Base-by-base conservation (phyloP, 116 monocot species). In the Thalassia testudinum region DNA sequence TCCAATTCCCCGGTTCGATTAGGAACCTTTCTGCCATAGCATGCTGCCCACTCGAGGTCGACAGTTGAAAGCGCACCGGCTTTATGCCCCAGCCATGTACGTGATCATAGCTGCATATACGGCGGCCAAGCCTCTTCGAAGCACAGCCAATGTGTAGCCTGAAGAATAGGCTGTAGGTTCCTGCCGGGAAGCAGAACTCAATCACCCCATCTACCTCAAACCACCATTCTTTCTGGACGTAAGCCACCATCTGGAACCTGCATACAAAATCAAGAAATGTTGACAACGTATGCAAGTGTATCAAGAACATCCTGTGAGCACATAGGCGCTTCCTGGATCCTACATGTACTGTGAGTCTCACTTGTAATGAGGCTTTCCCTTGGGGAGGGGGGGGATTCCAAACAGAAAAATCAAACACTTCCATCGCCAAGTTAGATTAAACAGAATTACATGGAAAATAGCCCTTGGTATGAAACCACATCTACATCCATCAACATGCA, bases 191-290 rank as follows among this genome's bases (percentile, higher is more conserved):
- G 52, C 62, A 54, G 22, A 64, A 64, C 21, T 64, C 54, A 16
- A 64, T 64, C 44, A 28, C 43, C 16, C 54, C 63, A 13, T 53
- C 44, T 20, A 79, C 85, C 52, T 85, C 85, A 19, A 85, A 64
- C 85, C 85, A 85, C 85, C 85, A 85, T 21, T 70, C 76, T 50
- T 85, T 79, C 47, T 75, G 73, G 57, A 85, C 72, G 51, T 85
- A 85, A 16, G 85, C 79, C 26, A 85, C 76, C 2, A 56, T 62
- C 25, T 63, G 66, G 49, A 75, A 79, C 53, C 84, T 84, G 70
- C 37, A 47, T 3, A 34, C 10, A 34, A 34, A 34, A 34, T 34
- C 30, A 34, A 34, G n/a, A 34, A 34, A 3, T 34, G 30, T 10
- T 34, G 3, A 5, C 10, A 34, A 5, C 30, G 3, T 34, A 34